These are phyloP conservation scores for Penicillium desertorum DNA, from an alignment of 495 filamentous ascomycete genomes.

Conservation along the genomic window DNA sequence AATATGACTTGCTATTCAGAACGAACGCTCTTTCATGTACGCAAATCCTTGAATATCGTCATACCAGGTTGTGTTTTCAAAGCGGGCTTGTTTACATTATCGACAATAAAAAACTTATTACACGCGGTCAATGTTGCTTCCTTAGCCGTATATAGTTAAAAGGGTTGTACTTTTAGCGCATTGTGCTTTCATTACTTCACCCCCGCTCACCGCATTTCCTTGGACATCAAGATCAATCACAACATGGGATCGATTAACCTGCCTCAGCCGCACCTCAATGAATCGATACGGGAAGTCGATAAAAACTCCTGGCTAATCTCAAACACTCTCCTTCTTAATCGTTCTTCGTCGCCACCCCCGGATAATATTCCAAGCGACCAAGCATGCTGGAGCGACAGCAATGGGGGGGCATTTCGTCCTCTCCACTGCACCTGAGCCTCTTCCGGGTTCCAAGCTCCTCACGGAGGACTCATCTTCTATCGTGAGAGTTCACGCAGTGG, in stretches of 20 bases:
- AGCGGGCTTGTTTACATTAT: too few relatives aligned
- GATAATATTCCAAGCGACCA: conserved; percentile 10
- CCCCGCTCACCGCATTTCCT: neutral
- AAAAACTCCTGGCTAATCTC: conserved; percentile 19
- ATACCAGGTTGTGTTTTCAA: too few relatives aligned
- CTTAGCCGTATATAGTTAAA: too few relatives aligned
- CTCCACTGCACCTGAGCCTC: conserved; percentile 14
- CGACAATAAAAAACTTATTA: too few relatives aligned
- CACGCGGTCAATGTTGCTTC: too few relatives aligned
- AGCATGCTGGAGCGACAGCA: conserved; percentile 19
- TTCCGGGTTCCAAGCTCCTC: neutral
- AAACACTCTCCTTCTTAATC: conserved; percentile 18
- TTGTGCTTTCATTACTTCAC: too few relatives aligned
- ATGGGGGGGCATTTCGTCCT: conserved; percentile 17
- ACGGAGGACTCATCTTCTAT: too few relatives aligned
- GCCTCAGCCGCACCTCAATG: conserved; percentile 16
- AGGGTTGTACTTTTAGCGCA: too few relatives aligned
- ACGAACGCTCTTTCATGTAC: too few relatives aligned
- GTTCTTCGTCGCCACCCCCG: conserved; percentile 10
- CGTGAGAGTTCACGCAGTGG: too few relatives aligned
- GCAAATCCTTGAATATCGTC: too few relatives aligned
- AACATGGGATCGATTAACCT: conserved; percentile 11
- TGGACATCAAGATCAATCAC: conserved; percentile 10
- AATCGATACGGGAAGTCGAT: conserved; percentile 16
- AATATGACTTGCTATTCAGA: too few relatives aligned